Conservation (phyloP, 2,329 filamentous ascomycete genomes). For the Waltergamsia citrina region DNA sequence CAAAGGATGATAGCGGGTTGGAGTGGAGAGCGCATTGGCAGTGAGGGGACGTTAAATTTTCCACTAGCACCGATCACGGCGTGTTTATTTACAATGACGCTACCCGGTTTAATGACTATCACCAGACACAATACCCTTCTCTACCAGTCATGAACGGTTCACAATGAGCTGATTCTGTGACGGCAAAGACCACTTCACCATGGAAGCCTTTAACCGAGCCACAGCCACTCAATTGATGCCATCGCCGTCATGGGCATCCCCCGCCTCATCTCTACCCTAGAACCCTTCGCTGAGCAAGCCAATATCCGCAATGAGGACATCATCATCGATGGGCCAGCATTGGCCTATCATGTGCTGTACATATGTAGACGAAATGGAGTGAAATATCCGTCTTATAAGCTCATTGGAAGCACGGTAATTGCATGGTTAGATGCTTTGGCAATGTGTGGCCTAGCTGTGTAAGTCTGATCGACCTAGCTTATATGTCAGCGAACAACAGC, state of each 20-base stretch:
- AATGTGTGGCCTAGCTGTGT: conserved; percentile 52
- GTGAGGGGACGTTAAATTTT: conserved; percentile 10
- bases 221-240: not conserved
- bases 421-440: conserved; percentile 54
- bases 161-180: too few relatives aligned
- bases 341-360: conserved; percentile 65
- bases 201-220: not conserved
- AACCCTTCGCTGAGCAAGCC: conserved; percentile 36
- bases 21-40: conserved; percentile 3
- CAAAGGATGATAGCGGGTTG: too few relatives aligned
- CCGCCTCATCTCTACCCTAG: conserved; percentile 41
- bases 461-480: too few relatives aligned
- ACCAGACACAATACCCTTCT: too few relatives aligned
- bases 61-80: not conserved
- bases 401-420: conserved; percentile 50
- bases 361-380: conserved; percentile 40
- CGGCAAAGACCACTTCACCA: too few relatives aligned
- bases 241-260: conserved; percentile 46
- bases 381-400: conserved; percentile 50
- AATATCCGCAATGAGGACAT: conserved; percentile 30
- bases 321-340: conserved; percentile 67
- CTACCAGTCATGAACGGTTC: too few relatives aligned
- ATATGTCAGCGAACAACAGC: conserved; percentile 7
- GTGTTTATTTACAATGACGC: too few relatives aligned
- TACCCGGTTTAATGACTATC: too few relatives aligned